Percentiles rank a stretch among this genome's conserved stretches.
These are phyloP conservation scores for Monascus purpureus DNA, from an alignment of 495 filamentous ascomycete genomes.

Conservation along the genomic window DNA sequence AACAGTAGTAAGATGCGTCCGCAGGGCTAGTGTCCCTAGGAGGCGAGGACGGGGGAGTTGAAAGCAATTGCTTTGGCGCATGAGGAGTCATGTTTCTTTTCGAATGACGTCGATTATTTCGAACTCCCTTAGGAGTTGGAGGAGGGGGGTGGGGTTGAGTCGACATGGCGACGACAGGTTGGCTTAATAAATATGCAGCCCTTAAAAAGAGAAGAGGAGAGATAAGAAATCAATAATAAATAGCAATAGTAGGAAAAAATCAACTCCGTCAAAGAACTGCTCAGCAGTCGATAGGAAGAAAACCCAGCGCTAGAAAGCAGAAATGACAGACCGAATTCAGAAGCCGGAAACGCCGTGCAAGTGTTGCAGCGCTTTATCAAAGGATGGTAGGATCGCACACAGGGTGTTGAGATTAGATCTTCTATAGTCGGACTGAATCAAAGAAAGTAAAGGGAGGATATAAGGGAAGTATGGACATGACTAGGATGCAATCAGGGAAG, in stretches of 20 bases:
- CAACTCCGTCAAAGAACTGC: slow-evolving; percentile 17
- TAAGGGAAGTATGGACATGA: too few relatives aligned
- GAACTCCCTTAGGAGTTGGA: slow-evolving; percentile 25
- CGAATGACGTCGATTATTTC: slow-evolving; percentile 22
- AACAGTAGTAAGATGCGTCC: slow-evolving; percentile 19
- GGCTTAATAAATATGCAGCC: slow-evolving; percentile 38
- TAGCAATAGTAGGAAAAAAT: slow-evolving; percentile 6
- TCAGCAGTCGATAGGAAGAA: slow-evolving; percentile 19
- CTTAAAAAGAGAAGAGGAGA: slow-evolving; percentile 8
- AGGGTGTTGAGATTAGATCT: too few relatives aligned
- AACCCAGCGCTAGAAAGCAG: slow-evolving; percentile 6
- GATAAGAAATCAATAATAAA: slow-evolving; percentile 4
- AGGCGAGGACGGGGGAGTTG: slow-evolving; percentile 32
- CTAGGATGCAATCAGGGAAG: too few relatives aligned
- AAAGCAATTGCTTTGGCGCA: slow-evolving; percentile 17
- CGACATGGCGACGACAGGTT: slow-evolving; percentile 26
- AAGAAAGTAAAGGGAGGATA: too few relatives aligned
- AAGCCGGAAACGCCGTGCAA: too few relatives aligned
- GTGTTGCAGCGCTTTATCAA: too few relatives aligned
- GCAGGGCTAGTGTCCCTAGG: slow-evolving; percentile 24
- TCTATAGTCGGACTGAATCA: too few relatives aligned
- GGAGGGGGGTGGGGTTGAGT: slow-evolving; percentile 25
- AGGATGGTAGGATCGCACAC: too few relatives aligned
- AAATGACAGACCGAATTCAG: background rate
- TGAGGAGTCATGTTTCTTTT: slow-evolving; percentile 24